Base-by-base conservation (phyloP, 371 early-diverging fungal genomes). In the Blastocladiella emersonii region DNA sequence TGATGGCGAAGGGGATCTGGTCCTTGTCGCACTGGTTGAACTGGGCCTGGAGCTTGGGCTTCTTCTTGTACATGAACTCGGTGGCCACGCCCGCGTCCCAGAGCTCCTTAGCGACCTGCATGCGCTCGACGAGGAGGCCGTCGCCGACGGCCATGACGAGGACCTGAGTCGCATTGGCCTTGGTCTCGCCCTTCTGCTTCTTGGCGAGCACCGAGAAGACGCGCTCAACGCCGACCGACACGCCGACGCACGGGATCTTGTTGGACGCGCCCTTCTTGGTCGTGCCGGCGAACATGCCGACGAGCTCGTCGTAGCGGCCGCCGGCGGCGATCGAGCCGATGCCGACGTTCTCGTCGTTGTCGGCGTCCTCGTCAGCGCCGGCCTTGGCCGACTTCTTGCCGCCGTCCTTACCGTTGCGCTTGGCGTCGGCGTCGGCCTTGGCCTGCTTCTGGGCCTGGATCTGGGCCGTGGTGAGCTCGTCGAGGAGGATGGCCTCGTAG, bases 301-400 rank as follows among this genome's bases (percentile, higher is more conserved):
- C 98, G 67, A 99, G 82, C 62, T 94, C 87, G 70, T 99, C 99
- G 75, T 99, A 99, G 57, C 99, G 91, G 25, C 99, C 99, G 67
- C 99, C 99, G 5, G 95, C 98, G 37, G 96, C 93, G 64, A 99
- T 87, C 7, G 98, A 96, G n/a, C 99, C 99, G 27, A 98, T 86
- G 36, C 96, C 92, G 13, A 82, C 84, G 43, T 85, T 86, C 56
- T 80, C 85, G 66, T 94, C 95, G 62, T 67, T 53, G 30, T 63
- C 64, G 21, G 35, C 43, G 27, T 59, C 59, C 8, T 37, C 30
- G 30, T 27, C 27, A 19, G 15, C 17, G 15, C 8, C 32, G 30
- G 51, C 51, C 15, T 27, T 8, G 27, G 53, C 8, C 10, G 53
- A 8, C 53, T 51, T 51, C 53, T 51, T 51, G 27, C 10, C 53